phyloP scores from a whole-genome alignment of 2,329 filamentous ascomycete genomes.

The Ascochyta pisi region DNA sequence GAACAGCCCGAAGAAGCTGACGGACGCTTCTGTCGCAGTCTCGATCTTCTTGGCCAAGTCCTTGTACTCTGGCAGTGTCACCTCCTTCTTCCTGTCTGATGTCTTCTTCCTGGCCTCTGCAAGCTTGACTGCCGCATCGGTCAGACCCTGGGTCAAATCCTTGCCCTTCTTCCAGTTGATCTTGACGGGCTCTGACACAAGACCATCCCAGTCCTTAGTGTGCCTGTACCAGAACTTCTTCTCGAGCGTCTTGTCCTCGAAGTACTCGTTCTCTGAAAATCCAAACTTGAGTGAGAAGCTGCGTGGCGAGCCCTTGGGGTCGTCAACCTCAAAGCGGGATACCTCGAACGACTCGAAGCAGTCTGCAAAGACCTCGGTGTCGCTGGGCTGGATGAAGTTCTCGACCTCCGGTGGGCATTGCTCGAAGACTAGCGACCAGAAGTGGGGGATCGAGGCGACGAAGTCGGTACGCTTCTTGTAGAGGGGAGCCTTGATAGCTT shows the following conservation, averaged over 20 bases:
- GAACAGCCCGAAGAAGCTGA: slow-evolving; percentile 91
- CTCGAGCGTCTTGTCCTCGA: slow-evolving; percentile 77
- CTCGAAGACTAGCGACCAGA: slow-evolving; percentile 95
- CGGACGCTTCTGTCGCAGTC: slow-evolving; percentile 65
- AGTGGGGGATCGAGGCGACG: slow-evolving; percentile 77
- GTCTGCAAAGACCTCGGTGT: slow-evolving; percentile 74
- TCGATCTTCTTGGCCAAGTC: slow-evolving; percentile 62
- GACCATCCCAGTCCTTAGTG: slow-evolving; percentile 72
- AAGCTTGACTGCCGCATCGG: slow-evolving; percentile 74
- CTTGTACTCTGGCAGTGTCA: slow-evolving; percentile 61
- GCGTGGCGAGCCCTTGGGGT: slow-evolving; percentile 75
- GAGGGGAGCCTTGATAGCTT: slow-evolving; percentile 70
- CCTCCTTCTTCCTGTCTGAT: slow-evolving; percentile 60
- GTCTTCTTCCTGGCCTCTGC: slow-evolving; percentile 65
- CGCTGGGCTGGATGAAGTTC: slow-evolving; percentile 82
- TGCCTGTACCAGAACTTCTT: slow-evolving; percentile 92
- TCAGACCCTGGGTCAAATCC: slow-evolving; percentile 82
- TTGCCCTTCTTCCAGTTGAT: slow-evolving; percentile 79
- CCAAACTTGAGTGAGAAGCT: slow-evolving; percentile 75
- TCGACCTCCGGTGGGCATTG: slow-evolving; percentile 85
- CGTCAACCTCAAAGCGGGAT: slow-evolving; percentile 78
- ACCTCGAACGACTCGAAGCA: slow-evolving; percentile 74
- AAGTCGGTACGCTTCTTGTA: slow-evolving; percentile 78
- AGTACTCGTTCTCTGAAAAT: slow-evolving; percentile 82
- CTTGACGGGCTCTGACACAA: slow-evolving; percentile 87